phyloP scores from a whole-genome alignment of 371 early-diverging fungal species.

The Mortierella sp. region DNA sequence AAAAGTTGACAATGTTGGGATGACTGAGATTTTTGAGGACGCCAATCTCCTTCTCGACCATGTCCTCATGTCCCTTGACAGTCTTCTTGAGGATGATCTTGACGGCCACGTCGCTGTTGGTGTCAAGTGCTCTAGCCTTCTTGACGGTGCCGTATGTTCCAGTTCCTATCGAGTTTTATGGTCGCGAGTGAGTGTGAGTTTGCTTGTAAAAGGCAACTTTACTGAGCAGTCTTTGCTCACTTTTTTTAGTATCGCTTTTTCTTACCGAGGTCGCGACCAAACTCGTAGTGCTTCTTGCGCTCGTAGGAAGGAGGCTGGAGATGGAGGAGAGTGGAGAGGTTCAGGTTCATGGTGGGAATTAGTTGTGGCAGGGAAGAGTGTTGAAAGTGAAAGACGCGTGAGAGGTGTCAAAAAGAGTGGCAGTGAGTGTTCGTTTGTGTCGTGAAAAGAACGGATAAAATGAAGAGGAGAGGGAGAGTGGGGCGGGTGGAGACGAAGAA shows the following conservation, averaged over 20 bases:
- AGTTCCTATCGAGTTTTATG: conserved; percentile 61
- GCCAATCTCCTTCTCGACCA: conserved; percentile 84
- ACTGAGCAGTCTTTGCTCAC: background rate
- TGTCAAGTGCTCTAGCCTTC: conserved; percentile 69
- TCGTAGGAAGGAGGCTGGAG: conserved; percentile 78
- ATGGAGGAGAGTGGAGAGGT: conserved; percentile 46
- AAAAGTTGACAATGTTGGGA: conserved; percentile 86
- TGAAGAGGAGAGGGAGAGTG: background rate
- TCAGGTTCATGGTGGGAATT: conserved; percentile 41
- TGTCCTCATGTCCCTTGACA: conserved; percentile 74
- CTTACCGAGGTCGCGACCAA: conserved; percentile 74
- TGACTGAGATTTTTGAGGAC: conserved; percentile 80
- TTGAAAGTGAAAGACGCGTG: background rate
- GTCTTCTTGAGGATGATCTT: conserved; percentile 85
- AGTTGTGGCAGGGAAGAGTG: background rate
- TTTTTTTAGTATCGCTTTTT: background rate
- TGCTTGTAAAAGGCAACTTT: background rate
- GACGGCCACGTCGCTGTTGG: conserved; percentile 78
- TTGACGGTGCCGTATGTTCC: conserved; percentile 86
- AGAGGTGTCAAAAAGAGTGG: background rate
- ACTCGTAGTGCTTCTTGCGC: conserved; percentile 76
- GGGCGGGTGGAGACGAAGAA: background rate
- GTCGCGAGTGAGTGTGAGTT: background rate
- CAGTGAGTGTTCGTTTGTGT: background rate
- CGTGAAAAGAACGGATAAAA: background rate